These are phyloP conservation scores for Triticum urartu DNA, from an alignment of 176 grass and related monocot species.

Conservation along the genomic window DNA sequence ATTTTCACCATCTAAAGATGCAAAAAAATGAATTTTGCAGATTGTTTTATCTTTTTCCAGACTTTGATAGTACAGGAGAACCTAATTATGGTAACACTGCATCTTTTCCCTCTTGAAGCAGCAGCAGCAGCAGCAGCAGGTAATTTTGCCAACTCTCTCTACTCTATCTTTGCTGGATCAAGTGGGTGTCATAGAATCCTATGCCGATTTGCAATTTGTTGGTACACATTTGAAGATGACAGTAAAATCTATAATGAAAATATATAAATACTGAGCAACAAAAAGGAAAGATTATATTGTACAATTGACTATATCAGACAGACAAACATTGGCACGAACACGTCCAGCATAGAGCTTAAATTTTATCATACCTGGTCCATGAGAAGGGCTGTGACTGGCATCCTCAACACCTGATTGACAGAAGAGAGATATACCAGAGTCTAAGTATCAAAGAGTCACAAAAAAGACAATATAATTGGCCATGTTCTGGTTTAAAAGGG, in stretches of 20 bases:
- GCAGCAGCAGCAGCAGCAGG: background rate
- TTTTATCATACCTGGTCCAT: constrained; percentile 61
- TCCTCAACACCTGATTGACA: constrained; percentile 73
- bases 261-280: background rate
- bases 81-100: background rate
- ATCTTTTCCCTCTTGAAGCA: background rate
- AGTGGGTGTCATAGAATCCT: background rate
- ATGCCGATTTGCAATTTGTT: background rate
- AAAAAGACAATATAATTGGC: background rate
- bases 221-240: constrained; percentile 4
- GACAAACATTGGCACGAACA: background rate
- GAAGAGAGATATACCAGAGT: constrained; percentile 16
- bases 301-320: constrained; percentile 7
- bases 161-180: background rate
- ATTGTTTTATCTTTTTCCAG: background rate
- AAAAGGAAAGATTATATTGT: background rate
- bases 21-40: background rate
- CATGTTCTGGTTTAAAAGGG: background rate
- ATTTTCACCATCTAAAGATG: background rate
- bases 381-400: constrained; percentile 71
- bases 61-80: background rate
- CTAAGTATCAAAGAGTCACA: background rate
- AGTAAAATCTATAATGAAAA: constrained; percentile 6
- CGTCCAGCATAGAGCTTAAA: background rate
- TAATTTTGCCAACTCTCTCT: background rate